Base-by-base conservation (phyloP, 495 filamentous ascomycete genomes). In the Penicillium verhagenii region DNA sequence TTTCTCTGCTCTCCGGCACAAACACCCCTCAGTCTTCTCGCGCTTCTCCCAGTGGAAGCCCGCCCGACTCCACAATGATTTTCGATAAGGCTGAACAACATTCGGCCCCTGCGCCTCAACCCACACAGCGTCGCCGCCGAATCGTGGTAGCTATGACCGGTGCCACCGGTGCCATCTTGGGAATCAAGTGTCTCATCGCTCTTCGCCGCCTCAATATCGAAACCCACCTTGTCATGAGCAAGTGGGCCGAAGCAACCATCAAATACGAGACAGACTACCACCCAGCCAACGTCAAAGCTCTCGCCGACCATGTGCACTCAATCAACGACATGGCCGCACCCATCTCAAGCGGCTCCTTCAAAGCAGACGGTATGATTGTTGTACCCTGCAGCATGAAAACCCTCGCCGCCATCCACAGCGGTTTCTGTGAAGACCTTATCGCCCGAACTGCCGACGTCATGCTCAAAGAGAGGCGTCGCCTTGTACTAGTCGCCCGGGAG, bases 101-200 rank as follows among this genome's bases (percentile, higher is more conserved):
- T 31, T n/a, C n/a, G n/a, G 38, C 31, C 13, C 31, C 19, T n/a
- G 6, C 18, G 26, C 47, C 52, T 3, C 44, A 38, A n/a, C 47
- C 18, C 11, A 20, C 13, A 21, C 40, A 21, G 7, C 40, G 50
- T 52, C 47, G 68, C 14, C 57, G 60, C 10, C 56, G 21, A 66
- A 74, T 78, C 47, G 65, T 78, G 16, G 65, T 78, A 7, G 74
- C 66, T 8, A 70, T 78, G 59, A 78, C 72, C 9, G 74, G 73
- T 5, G 73, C 74, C 5, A 78, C 73, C 0, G 74, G 74, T 1
- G 60, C 74, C 6, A 60, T 72, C 2, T 53, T 75, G 10, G 73
- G 69, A 1, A 73, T 76, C 43, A 73, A 65, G 48, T 16, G 63
- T 0, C 70, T 78, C 24, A 59, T 68, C 13, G 65, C 68, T 4